Conservation (phyloP, 2,329 filamentous ascomycete species). For the Aspergillus ustus region DNA sequence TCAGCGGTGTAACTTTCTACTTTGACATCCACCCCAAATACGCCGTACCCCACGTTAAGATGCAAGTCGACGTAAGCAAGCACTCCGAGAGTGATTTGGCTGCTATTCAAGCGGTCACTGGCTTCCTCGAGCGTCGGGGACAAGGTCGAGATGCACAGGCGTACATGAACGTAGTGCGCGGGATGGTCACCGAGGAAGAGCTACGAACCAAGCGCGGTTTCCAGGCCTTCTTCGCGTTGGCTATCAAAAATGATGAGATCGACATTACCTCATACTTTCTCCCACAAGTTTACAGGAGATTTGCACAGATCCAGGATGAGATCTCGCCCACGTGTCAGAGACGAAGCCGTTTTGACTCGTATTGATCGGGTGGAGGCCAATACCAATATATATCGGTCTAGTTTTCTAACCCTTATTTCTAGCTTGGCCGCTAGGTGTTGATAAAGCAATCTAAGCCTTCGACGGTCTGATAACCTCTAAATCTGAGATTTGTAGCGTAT, state of each 20-base stretch:
- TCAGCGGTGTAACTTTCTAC: conserved; percentile 3
- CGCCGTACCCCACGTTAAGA: conserved; percentile 4
- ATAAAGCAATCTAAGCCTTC: no score
- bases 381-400: no score
- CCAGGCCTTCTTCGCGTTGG: conserved; percentile 9
- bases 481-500: no score
- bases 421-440: no score
- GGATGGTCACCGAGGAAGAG: conserved; percentile 8
- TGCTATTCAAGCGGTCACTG: background rate
- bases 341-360: background rate
- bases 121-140: conserved; percentile 10
- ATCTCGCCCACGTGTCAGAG: background rate
- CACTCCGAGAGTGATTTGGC: conserved; percentile 9
- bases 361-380: no score
- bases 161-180: conserved; percentile 6
- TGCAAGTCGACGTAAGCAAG: conserved; percentile 4
- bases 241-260: conserved; percentile 9
- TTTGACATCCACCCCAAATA: conserved; percentile 9
- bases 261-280: conserved; percentile 13
- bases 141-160: conserved; percentile 2
- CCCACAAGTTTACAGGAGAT: conserved; percentile 8
- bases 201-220: background rate
- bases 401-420: no score
- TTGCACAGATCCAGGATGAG: conserved; percentile 1
- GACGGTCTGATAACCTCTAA: no score